Conservation (phyloP, 2,329 filamentous ascomycete species). For the Apiospora aurea region DNA sequence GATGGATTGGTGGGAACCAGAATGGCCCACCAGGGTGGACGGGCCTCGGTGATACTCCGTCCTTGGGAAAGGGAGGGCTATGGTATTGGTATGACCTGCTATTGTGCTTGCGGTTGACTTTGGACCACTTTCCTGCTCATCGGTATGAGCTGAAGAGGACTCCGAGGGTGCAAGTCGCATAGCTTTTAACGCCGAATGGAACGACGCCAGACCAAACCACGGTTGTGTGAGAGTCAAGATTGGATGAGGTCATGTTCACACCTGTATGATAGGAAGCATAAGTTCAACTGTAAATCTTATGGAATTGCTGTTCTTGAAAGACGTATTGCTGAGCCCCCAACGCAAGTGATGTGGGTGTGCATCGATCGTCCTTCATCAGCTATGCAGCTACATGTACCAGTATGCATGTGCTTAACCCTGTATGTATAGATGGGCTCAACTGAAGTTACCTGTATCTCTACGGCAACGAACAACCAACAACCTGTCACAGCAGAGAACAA, state of each 20-base stretch:
- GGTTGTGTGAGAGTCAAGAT: not conserved
- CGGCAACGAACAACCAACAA: too few relatives aligned
- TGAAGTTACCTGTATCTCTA: too few relatives aligned
- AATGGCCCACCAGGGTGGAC: not conserved
- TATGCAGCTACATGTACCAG: not conserved
- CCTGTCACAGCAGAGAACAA: too few relatives aligned
- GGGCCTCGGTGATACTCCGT: not conserved
- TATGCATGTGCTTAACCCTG: too few relatives aligned
- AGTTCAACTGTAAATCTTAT: conserved; percentile 2
- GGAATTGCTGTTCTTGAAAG: not conserved
- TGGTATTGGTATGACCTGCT: not conserved
- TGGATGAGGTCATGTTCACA: conserved; percentile 2
- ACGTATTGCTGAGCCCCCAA: not conserved
- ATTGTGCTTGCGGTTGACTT: not conserved
- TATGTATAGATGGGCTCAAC: too few relatives aligned
- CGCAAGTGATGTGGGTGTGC: not conserved
- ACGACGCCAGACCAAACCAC: not conserved
- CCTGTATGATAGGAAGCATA: not conserved
- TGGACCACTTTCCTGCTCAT: not conserved
- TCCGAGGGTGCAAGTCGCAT: not conserved
- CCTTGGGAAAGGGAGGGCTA: not conserved
- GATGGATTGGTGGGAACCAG: not conserved
- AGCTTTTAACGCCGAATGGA: not conserved
- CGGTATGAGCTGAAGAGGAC: not conserved
- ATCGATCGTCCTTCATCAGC: not conserved